Conservation (phyloP, 805 yeast species). For the Lachancea cidri region DNA sequence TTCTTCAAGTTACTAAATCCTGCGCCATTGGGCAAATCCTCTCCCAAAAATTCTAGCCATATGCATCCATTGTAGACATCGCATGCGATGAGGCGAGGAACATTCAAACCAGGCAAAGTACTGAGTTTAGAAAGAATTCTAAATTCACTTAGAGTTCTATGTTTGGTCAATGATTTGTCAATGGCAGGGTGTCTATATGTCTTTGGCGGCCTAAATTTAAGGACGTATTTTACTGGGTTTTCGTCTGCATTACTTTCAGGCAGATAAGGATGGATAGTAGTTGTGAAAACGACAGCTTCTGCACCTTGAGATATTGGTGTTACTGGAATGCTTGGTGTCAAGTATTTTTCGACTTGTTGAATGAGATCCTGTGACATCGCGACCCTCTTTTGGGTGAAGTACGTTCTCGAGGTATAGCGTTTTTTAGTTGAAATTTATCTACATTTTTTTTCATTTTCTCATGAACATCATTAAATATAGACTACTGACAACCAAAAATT, state of each 20-base stretch:
- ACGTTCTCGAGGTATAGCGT: no score
- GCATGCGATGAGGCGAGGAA: slow-evolving; percentile 70
- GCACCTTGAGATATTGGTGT: slow-evolving; percentile 79
- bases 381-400: no score
- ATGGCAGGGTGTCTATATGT: slow-evolving; percentile 84
- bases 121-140: slow-evolving; percentile 60
- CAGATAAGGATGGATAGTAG: slow-evolving; percentile 62
- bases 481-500: no score
- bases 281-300: slow-evolving; percentile 72
- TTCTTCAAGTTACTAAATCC: slow-evolving; percentile 61
- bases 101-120: slow-evolving; percentile 45
- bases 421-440: no score
- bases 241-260: slow-evolving; percentile 29
- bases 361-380: slow-evolving; percentile 54
- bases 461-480: no score
- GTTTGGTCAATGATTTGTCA: slow-evolving; percentile 70
- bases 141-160: slow-evolving; percentile 80
- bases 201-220: slow-evolving; percentile 85
- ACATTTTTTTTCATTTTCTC: no score
- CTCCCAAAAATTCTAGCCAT: slow-evolving; percentile 83
- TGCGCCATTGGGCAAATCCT: slow-evolving; percentile 43
- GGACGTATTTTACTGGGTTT: slow-evolving; percentile 42
- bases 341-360: slow-evolving; percentile 36
- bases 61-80: slow-evolving; percentile 75
- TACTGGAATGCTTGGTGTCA: slow-evolving; percentile 46